Conservation (phyloP, 1,284 basidiomycete genomes). For the Chondrostereum purpureum region DNA sequence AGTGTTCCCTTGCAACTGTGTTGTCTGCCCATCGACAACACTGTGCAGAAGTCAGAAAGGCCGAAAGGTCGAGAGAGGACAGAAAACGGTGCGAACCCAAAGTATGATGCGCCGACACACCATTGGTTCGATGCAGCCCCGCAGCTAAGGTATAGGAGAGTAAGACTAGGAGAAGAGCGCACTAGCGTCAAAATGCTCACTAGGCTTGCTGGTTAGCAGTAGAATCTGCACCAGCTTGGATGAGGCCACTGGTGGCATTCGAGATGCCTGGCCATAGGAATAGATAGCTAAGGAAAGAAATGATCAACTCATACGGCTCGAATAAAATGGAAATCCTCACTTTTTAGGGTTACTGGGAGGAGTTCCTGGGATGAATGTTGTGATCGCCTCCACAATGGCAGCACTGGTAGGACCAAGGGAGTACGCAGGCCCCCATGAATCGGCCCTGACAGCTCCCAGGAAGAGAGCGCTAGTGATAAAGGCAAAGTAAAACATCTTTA, state of each 20-base stretch:
- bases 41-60: too few species aligned
- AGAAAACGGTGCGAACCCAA: too few species aligned
- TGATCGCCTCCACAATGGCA: slow-evolving; percentile 9
- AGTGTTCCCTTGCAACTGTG: too few species aligned
- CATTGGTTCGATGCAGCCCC: slow-evolving; percentile 8
- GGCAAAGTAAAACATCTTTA: too few species aligned
- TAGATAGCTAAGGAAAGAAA: slow-evolving; percentile 5
- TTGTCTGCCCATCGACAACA: too few species aligned
- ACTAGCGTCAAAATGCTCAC: slow-evolving; percentile 1
- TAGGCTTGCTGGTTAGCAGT: too few species aligned
- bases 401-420: slow-evolving; percentile 11
- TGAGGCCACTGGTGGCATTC: slow-evolving; percentile 12
- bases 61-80: too few species aligned
- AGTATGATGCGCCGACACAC: slow-evolving; percentile 12
- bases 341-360: slow-evolving; percentile 9
- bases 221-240: slow-evolving; percentile 11
- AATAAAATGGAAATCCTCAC: slow-evolving; percentile 4
- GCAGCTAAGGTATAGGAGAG: slow-evolving; percentile 5
- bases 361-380: slow-evolving; percentile 11
- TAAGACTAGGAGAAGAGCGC: neutral
- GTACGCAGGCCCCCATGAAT: slow-evolving; percentile 13
- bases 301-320: neutral
- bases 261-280: slow-evolving; percentile 12
- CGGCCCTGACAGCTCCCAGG: too few species aligned
- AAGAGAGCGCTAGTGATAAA: too few species aligned